phyloP scores from a whole-genome alignment of 2,329 filamentous ascomycete species.

The Cercospora sp. region DNA sequence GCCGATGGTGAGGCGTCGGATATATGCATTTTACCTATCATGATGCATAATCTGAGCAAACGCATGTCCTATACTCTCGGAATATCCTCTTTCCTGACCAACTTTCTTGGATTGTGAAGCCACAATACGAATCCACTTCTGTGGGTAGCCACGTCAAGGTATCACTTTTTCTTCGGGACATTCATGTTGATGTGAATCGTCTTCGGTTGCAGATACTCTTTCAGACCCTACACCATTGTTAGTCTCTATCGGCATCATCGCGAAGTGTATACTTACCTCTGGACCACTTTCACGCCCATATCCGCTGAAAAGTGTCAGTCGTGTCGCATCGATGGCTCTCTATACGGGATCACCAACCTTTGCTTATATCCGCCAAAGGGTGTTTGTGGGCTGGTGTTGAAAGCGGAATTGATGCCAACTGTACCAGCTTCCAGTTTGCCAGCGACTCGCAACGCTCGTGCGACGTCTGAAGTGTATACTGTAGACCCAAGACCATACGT shows the following conservation, averaged over 20 bases:
- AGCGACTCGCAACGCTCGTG: conserved; percentile 56
- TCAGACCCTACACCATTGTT: conserved; percentile 3
- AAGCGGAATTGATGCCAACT: conserved; percentile 67
- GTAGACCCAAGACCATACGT: conserved; percentile 62
- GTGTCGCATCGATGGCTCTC: neutral
- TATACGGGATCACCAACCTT: neutral
- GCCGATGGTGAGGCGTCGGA: neutral
- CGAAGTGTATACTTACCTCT: neutral
- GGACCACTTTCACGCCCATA: conserved; percentile 14
- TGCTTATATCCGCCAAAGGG: conserved; percentile 49
- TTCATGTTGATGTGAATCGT: conserved; percentile 18
- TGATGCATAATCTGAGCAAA: neutral
- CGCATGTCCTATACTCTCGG: neutral
- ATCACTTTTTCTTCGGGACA: neutral
- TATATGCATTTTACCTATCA: neutral
- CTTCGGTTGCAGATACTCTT: conserved; percentile 15
- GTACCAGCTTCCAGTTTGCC: conserved; percentile 63
- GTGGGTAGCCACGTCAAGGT: neutral
- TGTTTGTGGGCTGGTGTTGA: conserved; percentile 25
- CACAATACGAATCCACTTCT: neutral
- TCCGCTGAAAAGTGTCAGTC: neutral
- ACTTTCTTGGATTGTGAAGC: neutral
- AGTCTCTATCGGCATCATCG: neutral
- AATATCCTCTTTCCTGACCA: neutral
- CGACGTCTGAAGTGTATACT: conserved; percentile 62